Percentiles rank a stretch among this genome's conserved stretches.
These are phyloP conservation scores for Calonectria pseudoturangicola DNA, from an alignment of 2,329 filamentous ascomycete genomes.

Conservation along the genomic window DNA sequence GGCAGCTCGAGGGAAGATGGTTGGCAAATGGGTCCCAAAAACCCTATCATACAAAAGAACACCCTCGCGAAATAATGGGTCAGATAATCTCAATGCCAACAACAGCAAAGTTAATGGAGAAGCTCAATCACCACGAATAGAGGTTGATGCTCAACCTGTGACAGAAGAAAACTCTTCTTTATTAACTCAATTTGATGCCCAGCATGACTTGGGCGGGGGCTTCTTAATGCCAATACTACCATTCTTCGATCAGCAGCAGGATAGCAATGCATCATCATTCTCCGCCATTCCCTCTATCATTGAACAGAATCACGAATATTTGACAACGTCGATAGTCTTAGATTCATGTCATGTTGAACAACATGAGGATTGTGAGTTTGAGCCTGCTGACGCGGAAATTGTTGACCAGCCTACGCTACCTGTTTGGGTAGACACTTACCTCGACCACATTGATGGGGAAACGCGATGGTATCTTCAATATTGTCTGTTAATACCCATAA, in stretches of 20 bases:
- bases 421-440: slow-evolving; percentile 16
- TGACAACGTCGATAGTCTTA: neutral
- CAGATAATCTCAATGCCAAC: neutral
- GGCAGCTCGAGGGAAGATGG: slow-evolving; percentile 36
- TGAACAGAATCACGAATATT: neutral
- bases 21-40: slow-evolving; percentile 31
- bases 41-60: slow-evolving; percentile 32
- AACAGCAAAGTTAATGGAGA: neutral
- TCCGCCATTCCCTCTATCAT: too few relatives aligned
- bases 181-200: neutral
- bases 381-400: neutral
- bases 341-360: neutral
- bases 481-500: slow-evolving; percentile 2
- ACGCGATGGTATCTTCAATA: slow-evolving; percentile 38
- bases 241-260: neutral
- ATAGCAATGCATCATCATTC: neutral
- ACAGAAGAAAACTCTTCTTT: neutral
- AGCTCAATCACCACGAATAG: neutral
- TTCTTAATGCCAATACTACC: neutral
- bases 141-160: neutral
- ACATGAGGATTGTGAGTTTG: neutral
- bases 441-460: slow-evolving; percentile 35
- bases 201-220: neutral
- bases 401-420: neutral
- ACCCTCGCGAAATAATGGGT: neutral